Evolutionary conservation across 257 asterid species (phyloP), one percentile per base, ranked within the genome.

Genomic region (Perilla frutescens): DNA sequence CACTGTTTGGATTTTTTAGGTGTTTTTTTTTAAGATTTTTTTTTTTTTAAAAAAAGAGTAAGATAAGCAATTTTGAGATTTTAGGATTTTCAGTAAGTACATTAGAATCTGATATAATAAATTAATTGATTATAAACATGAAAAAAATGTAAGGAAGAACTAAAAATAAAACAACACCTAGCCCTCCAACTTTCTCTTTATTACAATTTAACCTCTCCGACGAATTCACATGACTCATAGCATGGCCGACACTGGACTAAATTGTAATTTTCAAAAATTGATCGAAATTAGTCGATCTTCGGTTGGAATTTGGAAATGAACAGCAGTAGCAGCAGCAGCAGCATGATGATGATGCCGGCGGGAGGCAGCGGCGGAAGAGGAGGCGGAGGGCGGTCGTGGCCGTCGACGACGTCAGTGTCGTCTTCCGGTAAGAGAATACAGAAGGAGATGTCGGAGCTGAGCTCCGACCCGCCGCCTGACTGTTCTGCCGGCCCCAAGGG

Each of bases 401-500:
- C 93, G 48, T 89, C 96, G 60, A 89, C 96, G 62, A 84, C 98
- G 32, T 91, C 98, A 9, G 96, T 90, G 1, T 93, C 98, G 3
- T 63, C 96, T 13, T 91, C 96, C 2, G 95, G 97, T 8, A 93
- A 88, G 87, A 84, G 96, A 76, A 91, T 93, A 54, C 96, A 90
- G 83, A 87, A 84, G 80, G 99, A 91, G 84, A 84, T 91, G 97
- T 73, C 91, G 65, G 99, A 90, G 79, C 83, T 90, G 76, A 86
- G 86, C 78, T 54, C 58, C 73, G 92, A 90, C 7, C 97, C 98
- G 43, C 99, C 96, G 5, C 96, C 91, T 13, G 89, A 90, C 76
- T 93, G 96, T 79, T 87, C 93, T 63, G 99, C 98, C 45, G 96
- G 99, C 36, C 99, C 98, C 68, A 91, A 90, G 83, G 99, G 97